phyloP scores from a whole-genome alignment of 176 grass and related monocot genomes.

The Avena eriantha region DNA sequence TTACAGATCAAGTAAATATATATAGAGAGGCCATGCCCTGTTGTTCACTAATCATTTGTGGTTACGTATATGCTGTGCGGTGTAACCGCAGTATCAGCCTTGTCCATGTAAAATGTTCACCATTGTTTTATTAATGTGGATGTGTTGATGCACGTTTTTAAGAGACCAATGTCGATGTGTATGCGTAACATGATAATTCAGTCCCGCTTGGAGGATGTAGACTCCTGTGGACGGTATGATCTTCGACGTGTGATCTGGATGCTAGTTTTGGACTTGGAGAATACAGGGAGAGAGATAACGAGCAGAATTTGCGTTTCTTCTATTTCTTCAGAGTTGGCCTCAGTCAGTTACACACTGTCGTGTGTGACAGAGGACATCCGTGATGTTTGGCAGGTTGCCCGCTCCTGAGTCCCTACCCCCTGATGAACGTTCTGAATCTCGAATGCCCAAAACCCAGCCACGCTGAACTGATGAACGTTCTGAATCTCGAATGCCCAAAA shows the following conservation, averaged over 20 bases:
- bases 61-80: conserved; percentile 33
- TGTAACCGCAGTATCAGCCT: conserved; percentile 9
- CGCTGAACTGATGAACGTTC: background rate
- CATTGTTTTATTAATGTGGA: conserved; percentile 39
- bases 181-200: background rate
- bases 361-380: background rate
- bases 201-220: too few relatives aligned
- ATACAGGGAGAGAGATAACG: too few relatives aligned
- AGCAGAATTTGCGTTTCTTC: too few relatives aligned
- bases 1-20: conserved; percentile 25
- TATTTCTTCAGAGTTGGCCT: too few relatives aligned
- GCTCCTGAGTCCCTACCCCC: background rate
- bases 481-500: background rate
- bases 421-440: background rate
- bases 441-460: background rate
- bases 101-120: conserved; percentile 39
- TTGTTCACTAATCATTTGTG: background rate
- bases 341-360: too few relatives aligned
- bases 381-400: background rate
- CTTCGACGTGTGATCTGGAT: too few relatives aligned
- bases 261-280: too few relatives aligned
- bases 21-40: background rate
- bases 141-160: background rate
- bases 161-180: background rate
- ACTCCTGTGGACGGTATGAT: too few relatives aligned